phyloP scores from a whole-genome alignment of 2,329 filamentous ascomycete species.

The Laburnicola sp. region DNA sequence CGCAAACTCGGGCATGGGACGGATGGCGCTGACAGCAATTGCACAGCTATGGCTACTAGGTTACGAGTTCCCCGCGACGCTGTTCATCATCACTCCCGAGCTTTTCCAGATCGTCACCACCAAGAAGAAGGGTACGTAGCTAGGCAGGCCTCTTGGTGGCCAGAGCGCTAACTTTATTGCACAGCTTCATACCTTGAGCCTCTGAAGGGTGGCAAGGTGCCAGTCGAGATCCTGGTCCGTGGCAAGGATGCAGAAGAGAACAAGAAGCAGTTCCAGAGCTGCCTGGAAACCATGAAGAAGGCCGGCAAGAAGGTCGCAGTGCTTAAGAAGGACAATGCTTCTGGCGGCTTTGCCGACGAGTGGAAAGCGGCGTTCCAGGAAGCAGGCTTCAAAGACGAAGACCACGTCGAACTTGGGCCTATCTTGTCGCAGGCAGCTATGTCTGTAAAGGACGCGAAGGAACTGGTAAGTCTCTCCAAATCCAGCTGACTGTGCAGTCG shows the following conservation, averaged over 20 bases:
- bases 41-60: conserved; percentile 93
- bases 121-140: conserved; percentile 81
- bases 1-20: neutral
- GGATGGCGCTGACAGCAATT: conserved; percentile 26
- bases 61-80: conserved; percentile 95
- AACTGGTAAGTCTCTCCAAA: conserved; percentile 61
- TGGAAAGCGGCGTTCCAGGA: conserved; percentile 85
- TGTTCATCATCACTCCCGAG: conserved; percentile 89
- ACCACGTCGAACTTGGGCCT: conserved; percentile 82
- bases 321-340: conserved; percentile 79
- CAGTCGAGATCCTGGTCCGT: conserved; percentile 86
- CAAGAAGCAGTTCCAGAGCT: conserved; percentile 83
- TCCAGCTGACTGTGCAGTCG: neutral
- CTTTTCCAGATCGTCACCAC: conserved; percentile 91
- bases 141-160: neutral
- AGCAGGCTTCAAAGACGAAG: conserved; percentile 74
- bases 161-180: conserved; percentile 39
- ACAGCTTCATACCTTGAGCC: conserved; percentile 89
- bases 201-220: conserved; percentile 87
- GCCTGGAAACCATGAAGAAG: conserved; percentile 82
- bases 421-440: conserved; percentile 84
- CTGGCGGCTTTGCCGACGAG: conserved; percentile 90
- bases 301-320: conserved; percentile 91
- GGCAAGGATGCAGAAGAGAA: conserved; percentile 92
- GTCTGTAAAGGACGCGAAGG: conserved; percentile 91